Conservation (phyloP, 139 green algal species). For the Haematococcus lacustris region DNA sequence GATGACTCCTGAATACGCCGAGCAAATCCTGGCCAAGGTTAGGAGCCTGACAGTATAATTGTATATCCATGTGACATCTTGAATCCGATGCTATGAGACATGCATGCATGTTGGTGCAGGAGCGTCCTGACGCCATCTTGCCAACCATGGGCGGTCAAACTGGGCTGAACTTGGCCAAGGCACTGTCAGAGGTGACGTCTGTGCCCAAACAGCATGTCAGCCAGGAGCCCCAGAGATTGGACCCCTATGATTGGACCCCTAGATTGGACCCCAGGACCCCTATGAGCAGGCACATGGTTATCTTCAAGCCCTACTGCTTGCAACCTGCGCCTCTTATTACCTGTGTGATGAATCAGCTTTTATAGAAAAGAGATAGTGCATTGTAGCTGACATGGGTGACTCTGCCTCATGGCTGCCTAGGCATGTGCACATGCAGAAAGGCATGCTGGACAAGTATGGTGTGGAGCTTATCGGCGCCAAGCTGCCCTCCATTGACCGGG, state of each 20-base stretch:
- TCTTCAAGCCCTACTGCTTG: neutral
- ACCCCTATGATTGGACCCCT: neutral
- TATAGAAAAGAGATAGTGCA: neutral
- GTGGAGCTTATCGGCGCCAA: slow-evolving; percentile 99
- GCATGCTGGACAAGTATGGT: slow-evolving; percentile 83
- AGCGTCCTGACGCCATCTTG: slow-evolving; percentile 93
- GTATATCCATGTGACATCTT: neutral
- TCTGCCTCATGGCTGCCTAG: too few species aligned
- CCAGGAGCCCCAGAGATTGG: neutral
- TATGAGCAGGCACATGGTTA: neutral
- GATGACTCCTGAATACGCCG: slow-evolving; percentile 90
- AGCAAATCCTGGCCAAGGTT: slow-evolving; percentile 76
- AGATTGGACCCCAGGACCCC: neutral
- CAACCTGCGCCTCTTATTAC: neutral
- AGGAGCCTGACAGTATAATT: neutral
- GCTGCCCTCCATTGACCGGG: slow-evolving; percentile 95
- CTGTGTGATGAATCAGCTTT: neutral
- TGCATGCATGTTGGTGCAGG: slow-evolving; percentile 36
- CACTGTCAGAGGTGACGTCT: slow-evolving; percentile 70
- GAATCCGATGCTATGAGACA: neutral
- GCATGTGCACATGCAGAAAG: slow-evolving; percentile 29
- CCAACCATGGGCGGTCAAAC: slow-evolving; percentile 99
- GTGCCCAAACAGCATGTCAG: neutral
- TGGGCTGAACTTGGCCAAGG: slow-evolving; percentile 93
- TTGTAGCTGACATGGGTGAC: neutral